Conservation (phyloP, 202 grass and related monocot genomes). For the Dendrocalamus latiflorus region DNA sequence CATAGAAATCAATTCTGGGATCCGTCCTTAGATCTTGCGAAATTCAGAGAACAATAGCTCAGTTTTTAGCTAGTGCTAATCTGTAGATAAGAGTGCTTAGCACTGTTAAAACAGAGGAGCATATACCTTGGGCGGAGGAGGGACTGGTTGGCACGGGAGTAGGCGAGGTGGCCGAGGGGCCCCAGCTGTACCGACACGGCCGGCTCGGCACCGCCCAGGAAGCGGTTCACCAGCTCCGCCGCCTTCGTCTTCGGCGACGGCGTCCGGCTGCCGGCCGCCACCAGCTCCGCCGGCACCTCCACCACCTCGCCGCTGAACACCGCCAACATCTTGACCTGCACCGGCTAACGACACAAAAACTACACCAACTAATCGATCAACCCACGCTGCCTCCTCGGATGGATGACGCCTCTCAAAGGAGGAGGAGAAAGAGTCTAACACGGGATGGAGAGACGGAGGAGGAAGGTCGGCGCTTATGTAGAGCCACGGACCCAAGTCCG, state of each 20-base stretch:
- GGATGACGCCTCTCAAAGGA: too few species aligned
- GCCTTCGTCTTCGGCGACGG: conserved; percentile 86
- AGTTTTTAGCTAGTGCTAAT: not conserved
- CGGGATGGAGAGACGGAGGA: too few species aligned
- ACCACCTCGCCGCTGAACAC: conserved; percentile 94
- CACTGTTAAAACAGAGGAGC: not conserved
- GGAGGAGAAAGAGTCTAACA: too few species aligned
- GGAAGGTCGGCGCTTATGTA: too few species aligned
- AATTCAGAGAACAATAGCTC: not conserved
- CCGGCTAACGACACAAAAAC: not conserved
- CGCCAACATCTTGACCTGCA: conserved; percentile 53
- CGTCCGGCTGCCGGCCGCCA: conserved; percentile 80
- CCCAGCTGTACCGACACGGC: conserved; percentile 65
- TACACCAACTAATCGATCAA: too few species aligned
- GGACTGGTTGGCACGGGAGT: conserved; percentile 67
- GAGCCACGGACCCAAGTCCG: too few species aligned
- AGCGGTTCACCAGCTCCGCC: conserved; percentile 65
- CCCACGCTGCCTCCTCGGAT: too few species aligned
- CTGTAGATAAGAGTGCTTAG: not conserved
- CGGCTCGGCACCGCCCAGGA: conserved; percentile 38
- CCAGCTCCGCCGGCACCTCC: conserved; percentile 79
- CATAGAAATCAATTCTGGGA: not conserved
- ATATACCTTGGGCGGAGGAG: conserved; percentile 71
- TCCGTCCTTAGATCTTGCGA: not conserved
- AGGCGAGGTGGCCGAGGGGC: conserved; percentile 56